Evolutionary conservation across 2,329 filamentous ascomycete species (phyloP).

Genomic region (Fusarium oxysporum): DNA sequence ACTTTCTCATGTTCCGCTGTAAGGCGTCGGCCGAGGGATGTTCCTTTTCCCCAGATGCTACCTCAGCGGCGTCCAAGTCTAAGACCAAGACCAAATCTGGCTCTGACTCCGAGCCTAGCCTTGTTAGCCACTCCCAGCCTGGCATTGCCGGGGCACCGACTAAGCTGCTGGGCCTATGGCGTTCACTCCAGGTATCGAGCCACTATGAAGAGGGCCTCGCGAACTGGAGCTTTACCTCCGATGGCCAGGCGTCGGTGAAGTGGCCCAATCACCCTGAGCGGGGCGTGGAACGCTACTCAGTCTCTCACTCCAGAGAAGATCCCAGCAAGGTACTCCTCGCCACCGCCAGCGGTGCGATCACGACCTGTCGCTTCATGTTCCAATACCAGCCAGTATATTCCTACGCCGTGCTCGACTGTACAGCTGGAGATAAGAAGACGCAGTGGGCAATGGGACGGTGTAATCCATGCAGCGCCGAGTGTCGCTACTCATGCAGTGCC

Average conservation of each 20-base stretch:
- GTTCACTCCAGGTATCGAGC: background rate
- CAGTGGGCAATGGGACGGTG: background rate
- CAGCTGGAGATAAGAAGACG: background rate
- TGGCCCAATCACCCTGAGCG: background rate
- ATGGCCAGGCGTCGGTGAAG: background rate
- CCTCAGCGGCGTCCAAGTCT: background rate
- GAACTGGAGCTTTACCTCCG: background rate
- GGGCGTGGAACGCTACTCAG: background rate
- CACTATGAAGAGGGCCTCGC: background rate
- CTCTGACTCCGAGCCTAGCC: background rate
- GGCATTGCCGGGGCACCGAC: background rate
- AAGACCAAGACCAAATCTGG: background rate
- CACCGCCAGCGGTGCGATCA: background rate
- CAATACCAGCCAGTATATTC: slow-evolving; percentile 1
- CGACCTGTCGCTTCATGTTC: background rate
- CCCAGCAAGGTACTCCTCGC: background rate
- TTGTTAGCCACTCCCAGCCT: background rate
- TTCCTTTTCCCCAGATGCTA: background rate
- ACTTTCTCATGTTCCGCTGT: slow-evolving; percentile 7
- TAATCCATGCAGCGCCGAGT: background rate
- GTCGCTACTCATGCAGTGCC: background rate
- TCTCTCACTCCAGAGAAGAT: background rate
- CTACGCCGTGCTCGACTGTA: background rate
- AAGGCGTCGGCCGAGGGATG: background rate
- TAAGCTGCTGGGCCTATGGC: background rate